Conservation (phyloP, 1,284 basidiomycete species). For the Erythrobasidium hasegawianum region DNA sequence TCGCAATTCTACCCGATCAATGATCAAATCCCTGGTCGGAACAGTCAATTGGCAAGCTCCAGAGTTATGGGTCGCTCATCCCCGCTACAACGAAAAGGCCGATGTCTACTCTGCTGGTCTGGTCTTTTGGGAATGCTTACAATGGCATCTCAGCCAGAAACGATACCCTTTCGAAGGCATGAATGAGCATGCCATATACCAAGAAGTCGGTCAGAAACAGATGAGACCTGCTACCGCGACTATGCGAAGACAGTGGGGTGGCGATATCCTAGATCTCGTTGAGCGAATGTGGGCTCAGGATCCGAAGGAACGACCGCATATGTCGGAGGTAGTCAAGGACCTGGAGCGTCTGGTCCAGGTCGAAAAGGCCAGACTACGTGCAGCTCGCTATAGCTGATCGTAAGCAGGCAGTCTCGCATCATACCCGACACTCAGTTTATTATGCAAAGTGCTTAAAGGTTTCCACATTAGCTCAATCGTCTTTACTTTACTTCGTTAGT, state of each 20-base stretch:
- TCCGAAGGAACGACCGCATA: constrained; percentile 79
- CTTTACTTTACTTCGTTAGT: neutral
- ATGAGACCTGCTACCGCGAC: constrained; percentile 63
- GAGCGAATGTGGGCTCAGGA: constrained; percentile 96
- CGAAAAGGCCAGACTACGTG: constrained; percentile 34
- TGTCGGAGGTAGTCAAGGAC: constrained; percentile 79
- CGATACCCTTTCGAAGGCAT: constrained; percentile 89
- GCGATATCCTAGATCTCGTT: constrained; percentile 84
- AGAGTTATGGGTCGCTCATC: constrained; percentile 92
- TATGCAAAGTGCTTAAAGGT: too few relatives aligned
- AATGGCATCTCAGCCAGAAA: constrained; percentile 80
- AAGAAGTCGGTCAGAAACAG: constrained; percentile 82
- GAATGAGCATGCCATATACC: constrained; percentile 91
- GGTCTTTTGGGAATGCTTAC: constrained; percentile 98
- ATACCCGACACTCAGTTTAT: too few relatives aligned
- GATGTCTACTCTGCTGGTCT: constrained; percentile 97
- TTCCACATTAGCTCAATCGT: neutral
- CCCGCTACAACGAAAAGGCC: constrained; percentile 97
- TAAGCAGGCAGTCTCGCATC: neutral
- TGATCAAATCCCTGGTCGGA: constrained; percentile 93
- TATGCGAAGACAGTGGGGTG: constrained; percentile 83
- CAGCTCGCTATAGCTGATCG: neutral
- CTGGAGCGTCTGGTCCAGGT: constrained; percentile 62
- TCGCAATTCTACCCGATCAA: constrained; percentile 92
- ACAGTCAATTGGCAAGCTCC: constrained; percentile 99